A percentile compares a stretch with the other conserved stretches of the same genome.
These are phyloP conservation scores for Fusarium coicis DNA, from an alignment of 2,329 filamentous ascomycete species.

Conservation along the genomic window DNA sequence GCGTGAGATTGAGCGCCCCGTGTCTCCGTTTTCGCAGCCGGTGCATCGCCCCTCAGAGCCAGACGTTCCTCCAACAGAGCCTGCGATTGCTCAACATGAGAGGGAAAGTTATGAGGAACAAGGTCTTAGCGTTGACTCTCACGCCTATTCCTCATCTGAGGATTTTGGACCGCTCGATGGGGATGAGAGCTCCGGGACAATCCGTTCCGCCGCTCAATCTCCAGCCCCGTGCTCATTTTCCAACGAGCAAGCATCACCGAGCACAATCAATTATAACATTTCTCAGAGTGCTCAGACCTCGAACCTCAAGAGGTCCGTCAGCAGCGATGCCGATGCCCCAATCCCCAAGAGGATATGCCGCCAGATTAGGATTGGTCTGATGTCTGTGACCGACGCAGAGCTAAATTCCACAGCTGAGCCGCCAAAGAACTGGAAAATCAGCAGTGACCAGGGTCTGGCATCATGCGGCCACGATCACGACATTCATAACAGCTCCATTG, in stretches of 20 bases:
- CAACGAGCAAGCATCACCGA: background rate
- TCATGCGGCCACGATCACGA: background rate
- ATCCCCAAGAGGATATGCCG: background rate
- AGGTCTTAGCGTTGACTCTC: too few relatives aligned
- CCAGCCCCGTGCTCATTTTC: background rate
- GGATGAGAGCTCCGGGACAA: fast-evolving
- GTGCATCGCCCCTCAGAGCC: fast-evolving
- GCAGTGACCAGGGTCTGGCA: background rate
- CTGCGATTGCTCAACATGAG: fast-evolving
- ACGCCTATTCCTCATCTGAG: fast-evolving
- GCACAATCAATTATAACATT: fast-evolving
- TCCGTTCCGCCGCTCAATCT: too few relatives aligned
- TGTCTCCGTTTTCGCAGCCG: background rate
- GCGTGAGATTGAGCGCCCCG: background rate
- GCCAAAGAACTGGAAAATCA: background rate
- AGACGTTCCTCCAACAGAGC: fast-evolving
- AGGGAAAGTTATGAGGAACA: fast-evolving
- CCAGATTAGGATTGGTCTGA: background rate
- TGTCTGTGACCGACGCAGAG: background rate
- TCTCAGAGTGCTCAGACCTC: fast-evolving
- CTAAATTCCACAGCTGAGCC: background rate
- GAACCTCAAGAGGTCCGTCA: background rate
- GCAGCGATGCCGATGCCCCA: too few relatives aligned
- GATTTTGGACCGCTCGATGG: background rate
- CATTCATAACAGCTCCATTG: fast-evolving